Base-by-base conservation (phyloP, 2,329 filamentous ascomycete species). In the Triangularia setosa region DNA sequence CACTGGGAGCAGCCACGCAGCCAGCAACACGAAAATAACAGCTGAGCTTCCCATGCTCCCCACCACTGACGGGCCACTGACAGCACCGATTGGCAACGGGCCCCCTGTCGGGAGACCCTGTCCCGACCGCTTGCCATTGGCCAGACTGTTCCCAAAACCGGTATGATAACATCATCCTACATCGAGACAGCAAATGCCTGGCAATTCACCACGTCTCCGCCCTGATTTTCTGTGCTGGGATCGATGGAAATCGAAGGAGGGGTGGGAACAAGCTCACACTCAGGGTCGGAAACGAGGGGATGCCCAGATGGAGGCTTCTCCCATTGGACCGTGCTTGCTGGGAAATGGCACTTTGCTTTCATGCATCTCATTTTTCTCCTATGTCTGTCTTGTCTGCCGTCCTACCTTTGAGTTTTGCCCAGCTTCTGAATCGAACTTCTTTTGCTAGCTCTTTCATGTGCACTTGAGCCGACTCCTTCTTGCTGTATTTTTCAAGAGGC, bases 141-240 rank as follows among this genome's bases (percentile, higher is more conserved):
- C 27, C 63, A 27, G 61, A 33, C 40, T 8, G 27, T 24, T 12
- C 64, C 35, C 59, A 58, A 66, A 65, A 64, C 64, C 66, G 48
- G 67, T 58, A 60, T 54, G 64, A 70, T 70, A 68, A 68, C 69
- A 68, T 71, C 69, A 70, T 70, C 48, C 58, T 63, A 60, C 65
- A 66, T 64, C 64, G 8, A 64, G 48, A 59, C 33, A 60, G 48
- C 33, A 18, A 28, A 59, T 33, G 57, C 58, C 23, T 44, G 58
- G 58, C 58, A 48, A 44, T 60, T 27, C 23, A 52, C 21, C 35
- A 30, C 44, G 53, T 68, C 64, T 65, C 59, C 64, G 64, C 67
- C 64, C 59, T 67, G 65, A 62, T 66, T 65, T 65, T 61, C 60
- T 64, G 61, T 44, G 28, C 62, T 62, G 57, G 62, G 58, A 67